These are phyloP conservation scores for Dimargaris cristalligena DNA, from an alignment of 192 early-diverging fungal genomes.

Conservation along the genomic window DNA sequence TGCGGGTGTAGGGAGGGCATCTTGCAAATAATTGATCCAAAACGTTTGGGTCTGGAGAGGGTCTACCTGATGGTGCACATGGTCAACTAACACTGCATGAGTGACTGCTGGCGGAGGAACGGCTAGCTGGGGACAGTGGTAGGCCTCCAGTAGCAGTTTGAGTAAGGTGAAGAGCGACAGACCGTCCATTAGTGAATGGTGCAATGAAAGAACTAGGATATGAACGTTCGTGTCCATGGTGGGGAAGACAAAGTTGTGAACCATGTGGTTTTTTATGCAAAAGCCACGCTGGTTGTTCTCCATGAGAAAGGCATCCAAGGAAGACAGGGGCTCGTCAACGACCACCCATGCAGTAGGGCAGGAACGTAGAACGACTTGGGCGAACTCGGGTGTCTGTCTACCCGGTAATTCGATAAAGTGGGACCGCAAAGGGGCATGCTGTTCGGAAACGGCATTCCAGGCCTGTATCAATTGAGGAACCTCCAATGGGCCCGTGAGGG, in stretches of 20 bases:
- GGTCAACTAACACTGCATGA: not conserved
- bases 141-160: not conserved
- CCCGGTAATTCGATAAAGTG: not conserved
- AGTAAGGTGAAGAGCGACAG: not conserved
- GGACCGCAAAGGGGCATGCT: not conserved
- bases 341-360: not conserved
- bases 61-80: not conserved
- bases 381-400: no score
- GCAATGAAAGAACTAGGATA: not conserved
- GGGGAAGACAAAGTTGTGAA: not conserved
- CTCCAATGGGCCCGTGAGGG: not conserved
- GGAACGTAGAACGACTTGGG: not conserved
- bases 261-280: not conserved
- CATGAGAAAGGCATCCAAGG: not conserved
- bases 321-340: no score
- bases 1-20: not conserved
- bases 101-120: not conserved
- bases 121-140: not conserved
- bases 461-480: not conserved
- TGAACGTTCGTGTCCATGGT: not conserved
- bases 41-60: not conserved
- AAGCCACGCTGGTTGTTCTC: not conserved
- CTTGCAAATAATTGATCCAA: not conserved
- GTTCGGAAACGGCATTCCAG: not conserved
- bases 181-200: constrained; percentile 6